These are phyloP conservation scores for Chloranthus sessilifolius DNA, from an alignment of 164 flowering plant genomes.

Conservation along the genomic window DNA sequence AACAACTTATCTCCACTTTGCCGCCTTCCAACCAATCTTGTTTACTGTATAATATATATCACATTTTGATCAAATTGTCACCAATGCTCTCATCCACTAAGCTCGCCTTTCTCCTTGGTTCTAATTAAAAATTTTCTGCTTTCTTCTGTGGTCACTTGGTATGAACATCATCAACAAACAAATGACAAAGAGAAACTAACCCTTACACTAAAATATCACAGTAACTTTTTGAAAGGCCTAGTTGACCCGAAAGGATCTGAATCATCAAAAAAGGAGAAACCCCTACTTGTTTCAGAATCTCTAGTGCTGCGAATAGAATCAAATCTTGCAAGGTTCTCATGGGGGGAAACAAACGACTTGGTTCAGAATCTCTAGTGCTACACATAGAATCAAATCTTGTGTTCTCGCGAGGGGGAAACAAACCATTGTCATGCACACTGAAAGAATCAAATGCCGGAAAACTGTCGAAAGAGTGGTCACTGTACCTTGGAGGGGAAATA, in stretches of 20 bases:
- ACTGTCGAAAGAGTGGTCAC: constrained; percentile 58
- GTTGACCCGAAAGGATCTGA: constrained; percentile 71
- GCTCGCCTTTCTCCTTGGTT: too few relatives aligned
- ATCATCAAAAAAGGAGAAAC: constrained; percentile 67
- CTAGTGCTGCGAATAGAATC: constrained; percentile 47
- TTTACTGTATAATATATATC: too few relatives aligned
- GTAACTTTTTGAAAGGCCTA: constrained; percentile 77
- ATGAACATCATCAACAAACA: too few relatives aligned
- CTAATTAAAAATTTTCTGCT: too few relatives aligned
- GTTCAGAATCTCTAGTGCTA: too few relatives aligned
- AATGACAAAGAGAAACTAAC: too few relatives aligned
- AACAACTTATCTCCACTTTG: too few relatives aligned
- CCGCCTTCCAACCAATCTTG: too few relatives aligned
- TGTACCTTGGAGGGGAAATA: constrained; percentile 51
- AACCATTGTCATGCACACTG: constrained; percentile 33
- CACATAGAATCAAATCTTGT: constrained; percentile 64
- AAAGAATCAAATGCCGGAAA: constrained; percentile 71
- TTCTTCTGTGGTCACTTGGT: too few relatives aligned
- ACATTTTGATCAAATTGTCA: too few relatives aligned
- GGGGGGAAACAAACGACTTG: constrained; percentile 32
- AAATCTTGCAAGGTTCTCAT: constrained; percentile 45
- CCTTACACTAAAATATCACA: too few relatives aligned
- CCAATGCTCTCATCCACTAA: too few relatives aligned
- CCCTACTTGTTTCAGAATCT: constrained; percentile 21
- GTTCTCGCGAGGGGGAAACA: constrained; percentile 34